Conservation (phyloP, 2,329 filamentous ascomycete genomes). For the Scedosporium boydii region DNA sequence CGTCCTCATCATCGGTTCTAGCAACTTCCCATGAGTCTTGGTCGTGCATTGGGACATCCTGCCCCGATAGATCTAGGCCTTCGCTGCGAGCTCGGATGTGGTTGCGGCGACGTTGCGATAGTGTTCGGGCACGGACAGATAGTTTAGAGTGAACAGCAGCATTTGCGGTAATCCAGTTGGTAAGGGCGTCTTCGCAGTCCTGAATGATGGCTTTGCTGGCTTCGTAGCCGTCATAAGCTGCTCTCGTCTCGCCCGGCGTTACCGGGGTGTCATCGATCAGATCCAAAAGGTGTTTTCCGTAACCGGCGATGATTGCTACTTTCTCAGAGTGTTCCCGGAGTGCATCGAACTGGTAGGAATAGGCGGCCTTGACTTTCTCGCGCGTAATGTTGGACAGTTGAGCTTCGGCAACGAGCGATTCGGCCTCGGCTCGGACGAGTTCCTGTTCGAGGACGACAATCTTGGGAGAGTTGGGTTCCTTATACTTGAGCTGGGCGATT, state of each 20-base stretch:
- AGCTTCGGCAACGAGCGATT: conserved; percentile 96
- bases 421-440: conserved; percentile 93
- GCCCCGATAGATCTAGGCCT: conserved; percentile 71
- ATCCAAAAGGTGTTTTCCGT: conserved; percentile 95
- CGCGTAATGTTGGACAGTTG: conserved; percentile 99
- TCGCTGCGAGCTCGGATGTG: conserved; percentile 60
- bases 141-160: conserved; percentile 82
- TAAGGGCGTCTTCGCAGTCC: conserved; percentile 94
- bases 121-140: conserved; percentile 74
- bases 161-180: conserved; percentile 91
- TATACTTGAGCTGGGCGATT: conserved; percentile 98
- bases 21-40: conserved; percentile 72
- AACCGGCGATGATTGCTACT: conserved; percentile 93
- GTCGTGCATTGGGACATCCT: conserved; percentile 71
- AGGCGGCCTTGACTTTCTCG: conserved; percentile 97
- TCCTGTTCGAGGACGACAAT: conserved; percentile 98
- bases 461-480: conserved; percentile 95
- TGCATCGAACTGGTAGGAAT: conserved; percentile 96
- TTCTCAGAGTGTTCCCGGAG: conserved; percentile 97
- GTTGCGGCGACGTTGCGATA: conserved; percentile 75
- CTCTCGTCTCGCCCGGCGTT: conserved; percentile 90
- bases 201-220: conserved; percentile 98
- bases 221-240: conserved; percentile 96
- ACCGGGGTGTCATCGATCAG: conserved; percentile 94
- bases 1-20: conserved; percentile 58